Evolutionary conservation across 306 rosid species (phyloP).

Genomic region (Ziziphus jujuba): DNA sequence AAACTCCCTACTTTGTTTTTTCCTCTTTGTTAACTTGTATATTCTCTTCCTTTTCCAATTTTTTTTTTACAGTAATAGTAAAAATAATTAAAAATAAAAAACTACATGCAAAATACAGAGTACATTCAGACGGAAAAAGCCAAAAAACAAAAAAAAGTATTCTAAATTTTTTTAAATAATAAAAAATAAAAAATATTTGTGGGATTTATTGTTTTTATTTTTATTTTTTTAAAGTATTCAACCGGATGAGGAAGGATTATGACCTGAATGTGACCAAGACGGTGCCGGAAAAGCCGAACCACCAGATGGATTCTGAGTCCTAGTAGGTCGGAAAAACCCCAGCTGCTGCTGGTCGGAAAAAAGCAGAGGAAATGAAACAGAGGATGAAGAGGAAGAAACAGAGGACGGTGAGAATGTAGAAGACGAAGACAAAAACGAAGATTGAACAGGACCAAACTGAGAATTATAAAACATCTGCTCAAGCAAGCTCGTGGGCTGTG

Average conservation of each 20-base stretch:
- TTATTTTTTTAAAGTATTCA: too few species aligned
- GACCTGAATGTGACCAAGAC: constrained; percentile 61
- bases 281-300: constrained; percentile 34
- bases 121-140: too few species aligned
- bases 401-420: constrained; percentile 38
- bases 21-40: too few species aligned
- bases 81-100: too few species aligned
- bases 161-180: not conserved
- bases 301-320: constrained; percentile 25
- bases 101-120: too few species aligned
- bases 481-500: constrained; percentile 35
- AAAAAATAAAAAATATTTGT: constrained; percentile 13
- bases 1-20: too few species aligned
- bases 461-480: constrained; percentile 62
- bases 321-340: constrained; percentile 41
- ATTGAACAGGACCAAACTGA: constrained; percentile 47
- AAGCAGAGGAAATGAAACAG: constrained; percentile 56
- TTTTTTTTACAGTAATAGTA: too few species aligned
- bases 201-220: too few species aligned
- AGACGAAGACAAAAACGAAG: constrained; percentile 31
- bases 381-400: constrained; percentile 27
- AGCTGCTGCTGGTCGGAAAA: constrained; percentile 39
- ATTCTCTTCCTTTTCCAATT: too few species aligned
- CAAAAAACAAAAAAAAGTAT: too few species aligned
- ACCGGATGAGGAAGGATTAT: constrained; percentile 57